Evolutionary conservation across 495 filamentous ascomycete species (phyloP).

Genomic region (Xylaria castorea): DNA sequence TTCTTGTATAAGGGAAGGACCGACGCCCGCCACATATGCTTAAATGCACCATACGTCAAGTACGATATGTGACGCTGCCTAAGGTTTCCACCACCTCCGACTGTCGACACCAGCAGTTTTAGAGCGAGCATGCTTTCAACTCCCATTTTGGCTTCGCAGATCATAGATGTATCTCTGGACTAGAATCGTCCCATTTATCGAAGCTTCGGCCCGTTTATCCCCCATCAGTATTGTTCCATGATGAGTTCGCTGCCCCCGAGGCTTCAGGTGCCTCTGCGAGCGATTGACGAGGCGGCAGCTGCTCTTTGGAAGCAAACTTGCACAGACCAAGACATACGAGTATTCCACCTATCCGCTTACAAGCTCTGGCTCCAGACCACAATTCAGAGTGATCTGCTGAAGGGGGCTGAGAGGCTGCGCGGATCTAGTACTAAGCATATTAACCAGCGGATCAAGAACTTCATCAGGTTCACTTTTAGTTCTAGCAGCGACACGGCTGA

Average conservation of each 20-base stretch:
- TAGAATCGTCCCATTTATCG: neutral
- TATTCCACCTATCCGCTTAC: neutral
- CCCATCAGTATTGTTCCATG: neutral
- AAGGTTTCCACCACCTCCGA: neutral
- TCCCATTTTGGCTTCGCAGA: neutral
- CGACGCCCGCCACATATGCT: no score
- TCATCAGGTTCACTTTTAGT: neutral
- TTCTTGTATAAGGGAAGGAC: no score
- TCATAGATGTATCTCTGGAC: neutral
- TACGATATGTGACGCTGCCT: neutral
- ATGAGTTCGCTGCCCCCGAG: neutral
- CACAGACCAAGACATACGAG: neutral
- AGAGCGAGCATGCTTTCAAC: neutral
- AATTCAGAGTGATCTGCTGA: neutral
- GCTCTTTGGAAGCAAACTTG: neutral
- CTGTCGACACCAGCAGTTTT: neutral
- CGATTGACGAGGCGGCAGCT: neutral
- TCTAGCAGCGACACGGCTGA: neutral
- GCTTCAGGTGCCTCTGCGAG: neutral
- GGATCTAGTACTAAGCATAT: accelerated
- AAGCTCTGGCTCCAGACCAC: neutral
- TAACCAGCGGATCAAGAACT: neutral
- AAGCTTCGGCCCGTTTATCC: neutral
- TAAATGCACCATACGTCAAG: no score
- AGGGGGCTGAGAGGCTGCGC: neutral